These are phyloP conservation scores for Yarrowia alimentaria DNA, from an alignment of 805 yeast species.

Conservation along the genomic window DNA sequence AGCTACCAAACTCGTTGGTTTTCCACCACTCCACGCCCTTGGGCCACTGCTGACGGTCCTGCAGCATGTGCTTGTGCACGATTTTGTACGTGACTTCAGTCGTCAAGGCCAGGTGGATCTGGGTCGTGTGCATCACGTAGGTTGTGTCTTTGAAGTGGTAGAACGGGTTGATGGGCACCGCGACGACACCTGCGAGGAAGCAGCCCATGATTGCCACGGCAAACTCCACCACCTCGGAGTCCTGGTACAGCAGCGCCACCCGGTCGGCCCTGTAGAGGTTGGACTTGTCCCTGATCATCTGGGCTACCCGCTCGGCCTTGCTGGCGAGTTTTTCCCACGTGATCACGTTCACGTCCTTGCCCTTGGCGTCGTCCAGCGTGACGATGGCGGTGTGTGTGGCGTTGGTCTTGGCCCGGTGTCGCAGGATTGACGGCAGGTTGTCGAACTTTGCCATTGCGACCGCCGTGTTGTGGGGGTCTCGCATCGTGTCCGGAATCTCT, in stretches of 20 bases:
- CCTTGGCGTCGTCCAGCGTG: slow-evolving; percentile 64
- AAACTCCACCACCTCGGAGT: slow-evolving; percentile 80
- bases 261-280: slow-evolving; percentile 78
- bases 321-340: slow-evolving; percentile 88
- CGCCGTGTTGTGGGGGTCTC: slow-evolving; percentile 42
- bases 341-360: slow-evolving; percentile 72
- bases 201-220: slow-evolving; percentile 86
- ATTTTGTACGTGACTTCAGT: slow-evolving; percentile 77
- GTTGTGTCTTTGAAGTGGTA: slow-evolving; percentile 66
- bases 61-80: slow-evolving; percentile 59
- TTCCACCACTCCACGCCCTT: slow-evolving; percentile 71
- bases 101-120: slow-evolving; percentile 71
- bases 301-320: slow-evolving; percentile 84
- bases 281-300: slow-evolving; percentile 69
- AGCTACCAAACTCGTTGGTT: slow-evolving; percentile 82
- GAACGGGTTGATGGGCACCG: slow-evolving; percentile 85
- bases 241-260: slow-evolving; percentile 79
- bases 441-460: slow-evolving; percentile 46
- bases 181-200: slow-evolving; percentile 88
- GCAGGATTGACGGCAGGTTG: slow-evolving; percentile 66
- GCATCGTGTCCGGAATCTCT: slow-evolving; percentile 42
- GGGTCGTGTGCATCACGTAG: slow-evolving; percentile 69
- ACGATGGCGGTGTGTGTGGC: slow-evolving; percentile 69
- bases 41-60: slow-evolving; percentile 62
- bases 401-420: slow-evolving; percentile 67